phyloP scores from a whole-genome alignment of 106 monocot genomes.

The Dendrobium catenatum region DNA sequence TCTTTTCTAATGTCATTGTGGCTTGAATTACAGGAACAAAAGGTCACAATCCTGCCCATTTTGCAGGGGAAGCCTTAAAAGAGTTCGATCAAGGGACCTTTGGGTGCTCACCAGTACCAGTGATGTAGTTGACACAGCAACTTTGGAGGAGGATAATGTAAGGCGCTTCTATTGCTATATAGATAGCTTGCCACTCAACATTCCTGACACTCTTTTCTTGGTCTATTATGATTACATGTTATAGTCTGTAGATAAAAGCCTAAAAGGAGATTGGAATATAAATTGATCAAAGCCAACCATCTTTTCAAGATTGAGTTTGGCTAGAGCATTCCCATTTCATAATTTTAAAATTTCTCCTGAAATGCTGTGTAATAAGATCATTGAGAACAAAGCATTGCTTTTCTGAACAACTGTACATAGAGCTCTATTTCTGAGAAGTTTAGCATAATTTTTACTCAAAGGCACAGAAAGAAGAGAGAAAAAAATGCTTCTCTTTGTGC shows the following conservation, averaged over 20 bases:
- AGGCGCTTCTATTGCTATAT: slow-evolving; percentile 59
- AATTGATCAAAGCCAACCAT: slow-evolving; percentile 31
- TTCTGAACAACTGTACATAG: slow-evolving; percentile 13
- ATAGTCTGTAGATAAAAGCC: slow-evolving; percentile 12
- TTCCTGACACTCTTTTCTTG: slow-evolving; percentile 84
- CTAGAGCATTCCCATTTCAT: background rate
- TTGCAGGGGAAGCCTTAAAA: slow-evolving; percentile 76
- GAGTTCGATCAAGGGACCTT: slow-evolving; percentile 75
- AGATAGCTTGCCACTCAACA: slow-evolving; percentile 66
- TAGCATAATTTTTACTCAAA: background rate
- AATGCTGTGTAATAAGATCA: slow-evolving; percentile 4
- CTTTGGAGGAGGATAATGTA: slow-evolving; percentile 67
- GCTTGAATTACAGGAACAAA: slow-evolving; percentile 43
- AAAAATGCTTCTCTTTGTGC: background rate
- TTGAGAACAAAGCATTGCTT: background rate
- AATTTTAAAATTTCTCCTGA: background rate
- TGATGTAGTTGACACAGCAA: slow-evolving; percentile 58
- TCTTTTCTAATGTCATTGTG: background rate
- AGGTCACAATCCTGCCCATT: slow-evolving; percentile 83
- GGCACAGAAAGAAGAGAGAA: background rate
- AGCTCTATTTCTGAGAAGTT: background rate
- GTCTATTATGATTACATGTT: slow-evolving; percentile 83
- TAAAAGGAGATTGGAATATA: slow-evolving; percentile 11
- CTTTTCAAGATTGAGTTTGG: slow-evolving; percentile 40
- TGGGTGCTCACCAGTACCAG: slow-evolving; percentile 69